Base-by-base conservation (phyloP, 139 green algal genomes). In the Bryopsis sp. region DNA sequence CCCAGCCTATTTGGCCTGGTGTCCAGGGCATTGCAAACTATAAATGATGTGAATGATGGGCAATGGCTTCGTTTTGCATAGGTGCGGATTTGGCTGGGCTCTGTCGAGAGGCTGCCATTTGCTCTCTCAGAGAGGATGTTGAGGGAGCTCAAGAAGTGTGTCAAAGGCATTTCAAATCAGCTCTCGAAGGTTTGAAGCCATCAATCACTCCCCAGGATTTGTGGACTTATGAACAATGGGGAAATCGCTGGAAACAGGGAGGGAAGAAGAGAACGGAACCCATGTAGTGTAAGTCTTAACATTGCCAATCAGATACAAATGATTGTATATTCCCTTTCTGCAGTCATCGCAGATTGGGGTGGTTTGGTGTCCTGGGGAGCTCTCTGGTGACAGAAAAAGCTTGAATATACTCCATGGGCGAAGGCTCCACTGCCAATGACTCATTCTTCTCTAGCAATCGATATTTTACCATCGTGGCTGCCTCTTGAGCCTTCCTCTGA, bases 321-420 rank as follows among this genome's bases (percentile, higher is more conserved):
- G n/a, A n/a, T n/a, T n/a, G n/a, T n/a, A n/a, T n/a, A n/a, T n/a
- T n/a, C n/a, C n/a, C n/a, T n/a, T n/a, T n/a, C n/a, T n/a, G n/a
- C n/a, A n/a, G n/a, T n/a, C n/a, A n/a, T n/a, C n/a, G n/a, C n/a
- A n/a, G n/a, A n/a, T n/a, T n/a, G n/a, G n/a, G n/a, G n/a, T n/a
- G n/a, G 33, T 61, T 61, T 33, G 50, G 50, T 29, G 50, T 61
- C 15, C 50, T 11, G 15, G 50, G 50, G 11, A 61, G 50, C 50
- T 61, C 11, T 61, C 50, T 61, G 6, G n/a, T 61, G 8, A 26
- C 50, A 61, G 50, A 61, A 61, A 61, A 61, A 7, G 50, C 50
- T 26, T 33, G 15, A 7, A 33, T 19, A 26, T 61, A 61, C 6
- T 61, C 50, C 8, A 36, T 26, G n/a, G n/a, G n/a, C n/a, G n/a